These are phyloP conservation scores for Novymonas esmeraldas DNA, from an alignment of 208 protist species.

Conservation along the genomic window DNA sequence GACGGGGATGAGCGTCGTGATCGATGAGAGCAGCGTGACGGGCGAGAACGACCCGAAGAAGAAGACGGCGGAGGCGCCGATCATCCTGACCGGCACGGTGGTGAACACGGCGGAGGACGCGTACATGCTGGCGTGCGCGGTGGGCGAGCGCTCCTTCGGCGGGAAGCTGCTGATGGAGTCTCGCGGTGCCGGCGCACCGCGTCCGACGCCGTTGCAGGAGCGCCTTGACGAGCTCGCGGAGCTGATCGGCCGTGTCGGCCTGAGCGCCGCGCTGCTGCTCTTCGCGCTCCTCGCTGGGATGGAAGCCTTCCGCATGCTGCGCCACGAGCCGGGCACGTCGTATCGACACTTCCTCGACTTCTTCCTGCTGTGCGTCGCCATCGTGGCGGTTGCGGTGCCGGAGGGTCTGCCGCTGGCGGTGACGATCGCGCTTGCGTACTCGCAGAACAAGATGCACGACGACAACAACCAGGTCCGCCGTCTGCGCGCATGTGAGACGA, in stretches of 20 bases:
- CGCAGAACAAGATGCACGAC: constrained; percentile 98
- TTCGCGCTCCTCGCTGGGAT: constrained; percentile 60
- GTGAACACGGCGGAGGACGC: constrained; percentile 89
- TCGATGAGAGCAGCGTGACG: constrained; percentile 94
- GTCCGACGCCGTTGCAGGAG: constrained; percentile 94
- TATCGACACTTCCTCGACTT: constrained; percentile 70
- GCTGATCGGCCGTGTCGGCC: constrained; percentile 90
- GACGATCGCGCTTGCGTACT: constrained; percentile 98
- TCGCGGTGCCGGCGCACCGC: constrained; percentile 33
- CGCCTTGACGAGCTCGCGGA: constrained; percentile 91
- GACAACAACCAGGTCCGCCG: constrained; percentile 98
- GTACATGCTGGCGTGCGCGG: constrained; percentile 90
- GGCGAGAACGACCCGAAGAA: constrained; percentile 91
- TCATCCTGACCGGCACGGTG: constrained; percentile 90
- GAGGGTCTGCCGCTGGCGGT: constrained; percentile 97
- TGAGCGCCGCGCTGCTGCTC: constrained; percentile 73
- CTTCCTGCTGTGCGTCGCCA: constrained; percentile 94
- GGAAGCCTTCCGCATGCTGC: constrained; percentile 46
- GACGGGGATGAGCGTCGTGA: constrained; percentile 67
- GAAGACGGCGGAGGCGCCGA: constrained; percentile 70
- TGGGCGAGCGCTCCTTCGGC: constrained; percentile 93
- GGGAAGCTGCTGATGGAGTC: constrained; percentile 90
- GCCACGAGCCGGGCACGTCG: constrained; percentile 22
- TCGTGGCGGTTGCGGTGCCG: constrained; percentile 98
- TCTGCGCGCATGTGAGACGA: constrained; percentile 97